Percentiles rank a stretch among this genome's conserved stretches.
phyloP scores from a whole-genome alignment of 2,329 filamentous ascomycete species.

The Penicillium janthinellum region DNA sequence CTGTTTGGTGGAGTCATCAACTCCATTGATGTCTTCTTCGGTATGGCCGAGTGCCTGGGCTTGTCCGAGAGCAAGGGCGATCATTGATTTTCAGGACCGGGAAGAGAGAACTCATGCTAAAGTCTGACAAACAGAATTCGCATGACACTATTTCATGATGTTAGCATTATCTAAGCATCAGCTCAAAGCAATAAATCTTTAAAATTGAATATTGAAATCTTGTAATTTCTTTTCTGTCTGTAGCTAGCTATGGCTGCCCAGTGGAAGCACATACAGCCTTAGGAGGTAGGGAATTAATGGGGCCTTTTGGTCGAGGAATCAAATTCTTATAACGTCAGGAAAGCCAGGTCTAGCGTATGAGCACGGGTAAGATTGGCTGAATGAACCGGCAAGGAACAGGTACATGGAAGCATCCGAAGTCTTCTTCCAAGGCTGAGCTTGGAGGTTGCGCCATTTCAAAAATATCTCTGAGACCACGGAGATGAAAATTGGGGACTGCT shows the following conservation, averaged over 20 bases:
- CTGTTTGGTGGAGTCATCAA: slow-evolving; percentile 60
- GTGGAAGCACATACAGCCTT: no score
- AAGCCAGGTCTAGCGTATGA: no score
- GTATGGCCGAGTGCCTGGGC: slow-evolving; percentile 44
- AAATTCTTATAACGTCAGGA: no score
- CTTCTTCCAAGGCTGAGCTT: no score
- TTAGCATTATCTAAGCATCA: neutral
- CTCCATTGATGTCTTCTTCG: slow-evolving; percentile 46
- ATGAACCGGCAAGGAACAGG: no score
- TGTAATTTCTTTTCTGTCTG: neutral
- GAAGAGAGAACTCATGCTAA: neutral
- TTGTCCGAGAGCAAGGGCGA: slow-evolving; percentile 26
- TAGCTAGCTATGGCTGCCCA: neutral
- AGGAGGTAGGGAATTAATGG: no score
- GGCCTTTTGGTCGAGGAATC: no score
- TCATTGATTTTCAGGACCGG: neutral
- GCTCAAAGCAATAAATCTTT: neutral
- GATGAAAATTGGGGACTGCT: no score
- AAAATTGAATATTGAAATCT: neutral
- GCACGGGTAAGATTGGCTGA: no score
- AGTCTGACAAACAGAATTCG: neutral
- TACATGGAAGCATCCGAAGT: no score
- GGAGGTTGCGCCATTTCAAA: no score
- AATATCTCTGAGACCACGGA: no score
- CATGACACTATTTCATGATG: neutral